A percentile compares a stretch with the other conserved stretches of the same genome.
Conservation (phyloP, 495 filamentous ascomycete genomes). For the Cryomyces minteri region DNA sequence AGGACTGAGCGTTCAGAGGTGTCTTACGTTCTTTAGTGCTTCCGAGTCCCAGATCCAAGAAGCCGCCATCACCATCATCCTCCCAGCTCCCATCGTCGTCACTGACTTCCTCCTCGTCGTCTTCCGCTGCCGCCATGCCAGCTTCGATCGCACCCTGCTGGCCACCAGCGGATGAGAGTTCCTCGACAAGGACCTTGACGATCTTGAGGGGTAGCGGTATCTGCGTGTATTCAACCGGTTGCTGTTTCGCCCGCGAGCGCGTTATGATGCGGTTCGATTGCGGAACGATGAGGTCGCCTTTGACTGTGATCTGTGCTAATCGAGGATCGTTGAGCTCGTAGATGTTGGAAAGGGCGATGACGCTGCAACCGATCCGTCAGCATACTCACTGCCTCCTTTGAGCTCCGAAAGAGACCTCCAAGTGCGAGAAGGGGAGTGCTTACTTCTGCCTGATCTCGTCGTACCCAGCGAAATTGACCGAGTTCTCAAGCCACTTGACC, state of each 20-base stretch:
- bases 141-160: conserved; percentile 7
- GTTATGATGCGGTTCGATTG: conserved; percentile 79
- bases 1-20: not conserved
- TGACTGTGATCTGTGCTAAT: conserved; percentile 58
- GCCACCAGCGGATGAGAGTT: conserved; percentile 44
- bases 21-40: conserved; percentile 10
- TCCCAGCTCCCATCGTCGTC: conserved; percentile 75
- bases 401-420: not conserved
- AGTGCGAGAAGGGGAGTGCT: conserved; percentile 8
- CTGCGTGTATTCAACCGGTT: conserved; percentile 79
- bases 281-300: conserved; percentile 76
- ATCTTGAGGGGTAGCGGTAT: conserved; percentile 84
- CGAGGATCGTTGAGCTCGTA: conserved; percentile 76
- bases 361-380: conserved; percentile 31
- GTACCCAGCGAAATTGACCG: conserved; percentile 86
- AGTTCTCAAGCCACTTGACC: conserved; percentile 92
- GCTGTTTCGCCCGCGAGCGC: conserved; percentile 54
- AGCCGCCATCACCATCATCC: conserved; percentile 41
- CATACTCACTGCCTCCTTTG: not conserved
- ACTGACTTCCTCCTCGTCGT: conserved; percentile 25
- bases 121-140: conserved; percentile 15
- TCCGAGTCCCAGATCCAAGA: conserved; percentile 43
- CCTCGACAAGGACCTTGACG: conserved; percentile 84
- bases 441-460: conserved; percentile 93
- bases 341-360: conserved; percentile 78